Base-by-base conservation (phyloP, 257 asterid genomes). In the Rhazya stricta region DNA sequence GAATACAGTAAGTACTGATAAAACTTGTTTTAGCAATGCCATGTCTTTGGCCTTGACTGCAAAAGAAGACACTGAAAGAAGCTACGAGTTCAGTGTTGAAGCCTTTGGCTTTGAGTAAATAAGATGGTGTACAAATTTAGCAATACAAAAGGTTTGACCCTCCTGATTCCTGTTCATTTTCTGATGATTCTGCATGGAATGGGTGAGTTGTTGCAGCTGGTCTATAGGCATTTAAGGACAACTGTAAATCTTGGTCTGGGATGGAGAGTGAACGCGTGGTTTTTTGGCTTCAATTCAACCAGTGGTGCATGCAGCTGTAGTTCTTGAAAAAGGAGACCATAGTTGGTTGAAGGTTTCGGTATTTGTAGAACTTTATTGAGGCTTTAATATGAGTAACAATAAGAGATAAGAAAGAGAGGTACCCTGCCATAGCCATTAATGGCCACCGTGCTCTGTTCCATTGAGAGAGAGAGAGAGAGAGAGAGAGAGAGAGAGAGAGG, bases 401-500 rank as follows among this genome's bases (percentile, higher is more conserved):
- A 66, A 56, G 61, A 72, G 79, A 61, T 69, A 72, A 74, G 74
- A 42, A 72, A 51, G 29, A 30, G 76, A 65, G 72, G 71, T 30
- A 62, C 78, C 58, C 79, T 65, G 79, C 77, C 79, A 76, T 72
- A 67, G 70, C 74, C 79, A 83, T 88, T 83, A 83, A 86, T 83
- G 81, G 69, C 79, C 90, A 84, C 93, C 93, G 90, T 77, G 45
- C 60, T 34, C 78, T 79, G 54, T 84, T 71, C 93, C 96, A 90
- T 81, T 88, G 11, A 79, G 79, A 80, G 50, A 53, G 6, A 68
- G 90, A 75, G 84, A 78, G 83, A 83, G 84, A 68, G 57, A 69
- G 37, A 56, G 69, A 45, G n/a, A n/a, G n/a, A n/a, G n/a, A n/a
- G n/a, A n/a, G n/a, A n/a, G 12, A 10, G 15, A 37, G 15, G 46